Evolutionary conservation across 768 basidiomycete species (phyloP).

Genomic region (Pholiota conissans): DNA sequence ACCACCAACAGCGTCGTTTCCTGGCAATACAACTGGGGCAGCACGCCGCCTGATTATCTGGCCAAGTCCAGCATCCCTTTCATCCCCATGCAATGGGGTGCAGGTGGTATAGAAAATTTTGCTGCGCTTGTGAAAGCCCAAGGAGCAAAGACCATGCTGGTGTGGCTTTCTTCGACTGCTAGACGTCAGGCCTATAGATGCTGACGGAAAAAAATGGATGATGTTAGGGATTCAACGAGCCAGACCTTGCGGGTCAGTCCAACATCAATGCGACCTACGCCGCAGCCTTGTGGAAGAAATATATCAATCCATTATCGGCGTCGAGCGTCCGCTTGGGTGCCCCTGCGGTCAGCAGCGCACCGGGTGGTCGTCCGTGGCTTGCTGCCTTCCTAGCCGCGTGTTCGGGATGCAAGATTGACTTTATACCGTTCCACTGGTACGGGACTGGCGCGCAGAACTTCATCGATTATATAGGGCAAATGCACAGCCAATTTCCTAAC

Average conservation of each 20-base stretch:
- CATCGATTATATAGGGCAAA: conserved; percentile 30
- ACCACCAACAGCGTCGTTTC: conserved; percentile 29
- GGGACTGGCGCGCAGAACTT: conserved; percentile 33
- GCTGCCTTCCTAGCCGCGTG: conserved; percentile 33
- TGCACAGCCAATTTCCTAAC: conserved; percentile 32
- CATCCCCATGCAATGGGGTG: conserved; percentile 42
- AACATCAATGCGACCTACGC: conserved; percentile 30
- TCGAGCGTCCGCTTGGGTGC: conserved; percentile 32
- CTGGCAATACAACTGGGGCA: conserved; percentile 46
- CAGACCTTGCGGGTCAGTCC: conserved; percentile 32
- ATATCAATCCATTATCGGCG: conserved; percentile 34
- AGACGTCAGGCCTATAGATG: background rate
- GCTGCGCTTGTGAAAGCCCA: conserved; percentile 24
- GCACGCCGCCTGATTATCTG: conserved; percentile 29
- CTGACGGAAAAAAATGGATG: background rate
- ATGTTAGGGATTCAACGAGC: conserved; percentile 36
- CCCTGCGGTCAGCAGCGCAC: conserved; percentile 34
- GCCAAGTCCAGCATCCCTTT: conserved; percentile 29
- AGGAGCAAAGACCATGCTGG: conserved; percentile 42
- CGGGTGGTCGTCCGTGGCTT: conserved; percentile 32
- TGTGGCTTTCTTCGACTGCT: conserved; percentile 4
- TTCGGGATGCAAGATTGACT: conserved; percentile 34
- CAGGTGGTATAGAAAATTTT: conserved; percentile 27
- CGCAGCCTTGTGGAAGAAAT: conserved; percentile 34
- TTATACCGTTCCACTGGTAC: conserved; percentile 38